Evolutionary conservation across 2,329 filamentous ascomycete genomes (phyloP).

Genomic region (Monosporascus ibericus): DNA sequence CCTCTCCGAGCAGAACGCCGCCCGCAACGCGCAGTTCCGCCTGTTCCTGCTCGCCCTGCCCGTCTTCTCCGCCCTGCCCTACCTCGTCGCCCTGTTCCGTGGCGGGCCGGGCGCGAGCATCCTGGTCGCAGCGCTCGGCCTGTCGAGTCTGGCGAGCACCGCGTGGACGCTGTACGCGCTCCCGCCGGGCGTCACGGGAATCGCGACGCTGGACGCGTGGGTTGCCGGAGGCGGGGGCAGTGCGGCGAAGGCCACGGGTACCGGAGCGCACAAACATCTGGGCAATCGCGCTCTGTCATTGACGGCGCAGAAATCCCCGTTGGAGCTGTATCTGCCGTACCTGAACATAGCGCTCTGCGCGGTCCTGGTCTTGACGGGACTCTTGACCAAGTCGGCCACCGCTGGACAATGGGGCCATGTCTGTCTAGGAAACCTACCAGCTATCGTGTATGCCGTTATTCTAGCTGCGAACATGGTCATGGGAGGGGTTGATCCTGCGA

Average conservation of each 20-base stretch:
- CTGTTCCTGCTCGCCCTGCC: slow-evolving; percentile 56
- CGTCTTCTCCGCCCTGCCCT: slow-evolving; percentile 47
- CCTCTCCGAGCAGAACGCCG: slow-evolving; percentile 49
- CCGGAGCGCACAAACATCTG: slow-evolving; percentile 16
- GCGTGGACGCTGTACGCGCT: slow-evolving; percentile 54
- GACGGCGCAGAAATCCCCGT: slow-evolving; percentile 31
- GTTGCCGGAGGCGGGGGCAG: slow-evolving; percentile 17
- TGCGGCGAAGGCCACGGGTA: not conserved
- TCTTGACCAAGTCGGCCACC: slow-evolving; percentile 24
- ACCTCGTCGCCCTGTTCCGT: slow-evolving; percentile 42
- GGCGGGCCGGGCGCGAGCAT: not conserved
- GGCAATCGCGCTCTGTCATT: slow-evolving; percentile 4
- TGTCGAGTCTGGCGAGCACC: slow-evolving; percentile 59
- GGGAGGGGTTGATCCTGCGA: slow-evolving; percentile 61
- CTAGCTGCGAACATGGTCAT: slow-evolving; percentile 60
- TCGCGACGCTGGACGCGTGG: slow-evolving; percentile 42
- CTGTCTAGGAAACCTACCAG: slow-evolving; percentile 46
- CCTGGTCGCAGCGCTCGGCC: slow-evolving; percentile 44
- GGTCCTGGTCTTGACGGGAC: slow-evolving; percentile 43
- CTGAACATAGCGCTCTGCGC: slow-evolving; percentile 53
- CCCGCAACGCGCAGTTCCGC: slow-evolving; percentile 52
- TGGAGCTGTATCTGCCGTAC: slow-evolving; percentile 53
- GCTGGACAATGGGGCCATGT: slow-evolving; percentile 24
- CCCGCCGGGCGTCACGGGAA: slow-evolving; percentile 49
- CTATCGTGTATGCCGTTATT: slow-evolving; percentile 53